Evolutionary conservation across 768 basidiomycete genomes (phyloP).

Genomic region (Termitomyces sp.): DNA sequence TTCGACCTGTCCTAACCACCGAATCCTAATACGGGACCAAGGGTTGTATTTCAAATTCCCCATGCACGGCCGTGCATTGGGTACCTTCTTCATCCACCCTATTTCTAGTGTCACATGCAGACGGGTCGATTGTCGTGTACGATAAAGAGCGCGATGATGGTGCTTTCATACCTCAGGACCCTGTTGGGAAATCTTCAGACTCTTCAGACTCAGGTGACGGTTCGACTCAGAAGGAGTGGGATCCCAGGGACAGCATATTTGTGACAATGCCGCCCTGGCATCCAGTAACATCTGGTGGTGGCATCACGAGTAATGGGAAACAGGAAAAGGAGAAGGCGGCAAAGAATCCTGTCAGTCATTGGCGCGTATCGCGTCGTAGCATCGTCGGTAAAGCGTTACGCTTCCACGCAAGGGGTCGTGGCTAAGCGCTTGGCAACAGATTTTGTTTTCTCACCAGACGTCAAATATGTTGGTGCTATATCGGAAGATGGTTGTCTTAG

Average conservation of each 20-base stretch:
- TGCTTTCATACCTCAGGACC: slow-evolving; percentile 61
- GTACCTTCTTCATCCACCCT: slow-evolving; percentile 77
- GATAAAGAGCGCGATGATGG: slow-evolving; percentile 92
- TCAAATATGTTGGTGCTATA: slow-evolving; percentile 84
- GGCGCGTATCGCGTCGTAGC: slow-evolving; percentile 70
- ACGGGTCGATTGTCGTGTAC: slow-evolving; percentile 86
- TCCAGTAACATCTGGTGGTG: slow-evolving; percentile 50
- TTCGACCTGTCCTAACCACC: not conserved
- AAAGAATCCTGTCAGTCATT: slow-evolving; percentile 91
- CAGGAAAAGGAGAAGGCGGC: slow-evolving; percentile 67
- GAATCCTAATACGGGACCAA: slow-evolving; percentile 23
- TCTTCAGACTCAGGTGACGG: slow-evolving; percentile 26
- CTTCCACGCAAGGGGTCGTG: not conserved
- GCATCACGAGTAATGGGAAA: slow-evolving; percentile 31
- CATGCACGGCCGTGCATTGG: slow-evolving; percentile 90
- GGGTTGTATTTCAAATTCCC: slow-evolving; percentile 77
- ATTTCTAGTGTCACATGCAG: slow-evolving; percentile 84
- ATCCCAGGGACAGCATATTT: slow-evolving; percentile 70
- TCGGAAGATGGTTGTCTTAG: slow-evolving; percentile 91
- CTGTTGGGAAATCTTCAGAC: slow-evolving; percentile 32
- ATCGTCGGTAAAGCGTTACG: slow-evolving; percentile 57
- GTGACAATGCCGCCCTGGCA: slow-evolving; percentile 89
- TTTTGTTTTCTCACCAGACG: slow-evolving; percentile 92
- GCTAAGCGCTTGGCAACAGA: slow-evolving; percentile 39
- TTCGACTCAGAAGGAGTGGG: slow-evolving; percentile 56